Conservation (phyloP, 805 yeast species). For the Candida piceae region DNA sequence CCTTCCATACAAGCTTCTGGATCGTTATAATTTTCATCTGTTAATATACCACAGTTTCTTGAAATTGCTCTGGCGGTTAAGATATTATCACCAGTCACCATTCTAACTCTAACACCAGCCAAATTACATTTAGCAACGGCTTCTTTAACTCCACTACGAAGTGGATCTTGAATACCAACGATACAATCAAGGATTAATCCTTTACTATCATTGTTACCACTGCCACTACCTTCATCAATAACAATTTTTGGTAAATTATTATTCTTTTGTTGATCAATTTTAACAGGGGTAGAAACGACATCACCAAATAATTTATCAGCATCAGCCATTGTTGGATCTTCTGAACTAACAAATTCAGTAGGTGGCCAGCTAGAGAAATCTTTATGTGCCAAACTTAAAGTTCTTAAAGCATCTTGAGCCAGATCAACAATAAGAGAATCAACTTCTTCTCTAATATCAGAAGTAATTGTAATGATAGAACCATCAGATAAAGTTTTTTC, state of each 20-base stretch:
- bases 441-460: constrained; percentile 27
- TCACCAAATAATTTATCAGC: constrained; percentile 37
- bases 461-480: constrained; percentile 22
- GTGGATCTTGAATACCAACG: constrained; percentile 94
- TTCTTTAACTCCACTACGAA: constrained; percentile 82
- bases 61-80: constrained; percentile 92
- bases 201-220: constrained; percentile 1
- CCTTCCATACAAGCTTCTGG: constrained; percentile 83
- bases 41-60: constrained; percentile 71
- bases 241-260: constrained; percentile 30
- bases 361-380: constrained; percentile 77
- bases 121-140: constrained; percentile 81
- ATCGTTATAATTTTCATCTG: constrained; percentile 45
- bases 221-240: constrained; percentile 17
- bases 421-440: constrained; percentile 36
- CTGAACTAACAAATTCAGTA: constrained; percentile 31
- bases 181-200: constrained; percentile 59
- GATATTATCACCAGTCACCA: constrained; percentile 98
- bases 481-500: constrained; percentile 32
- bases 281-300: too few relatives aligned
- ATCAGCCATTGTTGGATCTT: constrained; percentile 37
- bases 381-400: constrained; percentile 80
- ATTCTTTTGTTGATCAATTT: too few relatives aligned
- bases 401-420: constrained; percentile 79
- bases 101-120: constrained; percentile 93